Conservation (phyloP, 331 rosid genomes). For the Quercus lobata region DNA sequence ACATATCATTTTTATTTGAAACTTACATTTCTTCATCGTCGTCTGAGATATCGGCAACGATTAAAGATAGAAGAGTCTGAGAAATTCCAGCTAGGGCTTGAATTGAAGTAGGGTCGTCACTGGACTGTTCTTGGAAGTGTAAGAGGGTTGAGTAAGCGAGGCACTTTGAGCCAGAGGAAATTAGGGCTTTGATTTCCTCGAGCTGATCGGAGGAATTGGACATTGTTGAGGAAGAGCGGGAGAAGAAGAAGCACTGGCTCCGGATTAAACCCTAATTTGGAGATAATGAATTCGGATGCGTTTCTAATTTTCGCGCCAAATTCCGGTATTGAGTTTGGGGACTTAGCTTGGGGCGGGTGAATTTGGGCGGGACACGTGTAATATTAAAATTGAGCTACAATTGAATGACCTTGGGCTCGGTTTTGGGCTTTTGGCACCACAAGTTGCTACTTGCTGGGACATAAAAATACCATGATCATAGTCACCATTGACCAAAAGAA, state of each 20-base stretch:
- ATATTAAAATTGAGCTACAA: no score
- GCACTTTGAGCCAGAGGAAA: constrained; percentile 40
- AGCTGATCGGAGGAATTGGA: constrained; percentile 36
- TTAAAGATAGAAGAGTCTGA: constrained; percentile 21
- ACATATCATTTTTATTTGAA: not conserved
- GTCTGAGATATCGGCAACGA: constrained; percentile 41
- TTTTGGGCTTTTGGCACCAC: no score
- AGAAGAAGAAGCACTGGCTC: not conserved
- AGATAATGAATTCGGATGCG: no score
- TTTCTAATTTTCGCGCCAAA: no score
- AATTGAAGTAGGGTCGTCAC: constrained; percentile 27
- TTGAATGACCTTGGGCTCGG: no score
- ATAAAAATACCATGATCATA: no score
- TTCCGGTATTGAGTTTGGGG: no score
- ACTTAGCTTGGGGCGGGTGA: no score
- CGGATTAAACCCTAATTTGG: no score
- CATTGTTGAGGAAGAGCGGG: constrained; percentile 34
- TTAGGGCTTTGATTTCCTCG: constrained; percentile 35
- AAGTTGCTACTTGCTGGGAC: no score
- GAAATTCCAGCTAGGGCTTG: constrained; percentile 47
- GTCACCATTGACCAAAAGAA: no score
- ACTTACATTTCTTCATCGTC: constrained; percentile 66
- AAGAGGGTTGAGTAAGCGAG: constrained; percentile 61
- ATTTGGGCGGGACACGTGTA: no score
- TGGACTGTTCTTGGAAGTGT: constrained; percentile 60